These are phyloP conservation scores for Xylaria sp. DNA, from an alignment of 2,329 filamentous ascomycete genomes.

Conservation along the genomic window DNA sequence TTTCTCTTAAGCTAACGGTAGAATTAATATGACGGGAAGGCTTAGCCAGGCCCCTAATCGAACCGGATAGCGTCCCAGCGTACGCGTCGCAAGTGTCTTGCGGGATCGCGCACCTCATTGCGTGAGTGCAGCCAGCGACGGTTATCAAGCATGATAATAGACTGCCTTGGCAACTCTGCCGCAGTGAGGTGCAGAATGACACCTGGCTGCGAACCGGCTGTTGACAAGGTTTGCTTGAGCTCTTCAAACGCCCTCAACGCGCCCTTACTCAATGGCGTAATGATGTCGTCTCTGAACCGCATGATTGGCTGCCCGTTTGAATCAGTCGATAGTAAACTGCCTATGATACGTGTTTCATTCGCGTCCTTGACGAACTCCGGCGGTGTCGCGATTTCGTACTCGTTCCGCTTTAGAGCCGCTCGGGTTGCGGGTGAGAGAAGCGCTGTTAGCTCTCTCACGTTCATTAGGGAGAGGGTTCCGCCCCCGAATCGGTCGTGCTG, in stretches of 20 bases:
- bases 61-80: conserved; percentile 51
- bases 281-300: conserved; percentile 49
- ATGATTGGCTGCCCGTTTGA: conserved; percentile 31
- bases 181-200: conserved; percentile 44
- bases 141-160: conserved; percentile 51
- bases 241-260: conserved; percentile 43
- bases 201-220: conserved; percentile 27
- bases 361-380: conserved; percentile 16
- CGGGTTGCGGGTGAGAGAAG: conserved; percentile 7
- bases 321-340: conserved; percentile 12
- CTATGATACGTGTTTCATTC: neutral
- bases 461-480: conserved; percentile 23
- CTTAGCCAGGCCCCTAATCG: too few relatives aligned
- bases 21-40: too few relatives aligned
- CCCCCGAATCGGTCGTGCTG: conserved; percentile 49
- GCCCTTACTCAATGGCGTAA: conserved; percentile 43
- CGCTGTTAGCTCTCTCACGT: conserved; percentile 12
- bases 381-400: conserved; percentile 19
- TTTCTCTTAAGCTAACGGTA: too few relatives aligned
- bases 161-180: conserved; percentile 42
- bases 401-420: conserved; percentile 9
- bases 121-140: conserved; percentile 51
- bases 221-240: conserved; percentile 39
- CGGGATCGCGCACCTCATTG: conserved; percentile 48
- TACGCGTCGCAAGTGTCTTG: conserved; percentile 50